These are phyloP conservation scores for Curvularia sp. DNA, from an alignment of 2,329 filamentous ascomycete genomes.

Conservation along the genomic window DNA sequence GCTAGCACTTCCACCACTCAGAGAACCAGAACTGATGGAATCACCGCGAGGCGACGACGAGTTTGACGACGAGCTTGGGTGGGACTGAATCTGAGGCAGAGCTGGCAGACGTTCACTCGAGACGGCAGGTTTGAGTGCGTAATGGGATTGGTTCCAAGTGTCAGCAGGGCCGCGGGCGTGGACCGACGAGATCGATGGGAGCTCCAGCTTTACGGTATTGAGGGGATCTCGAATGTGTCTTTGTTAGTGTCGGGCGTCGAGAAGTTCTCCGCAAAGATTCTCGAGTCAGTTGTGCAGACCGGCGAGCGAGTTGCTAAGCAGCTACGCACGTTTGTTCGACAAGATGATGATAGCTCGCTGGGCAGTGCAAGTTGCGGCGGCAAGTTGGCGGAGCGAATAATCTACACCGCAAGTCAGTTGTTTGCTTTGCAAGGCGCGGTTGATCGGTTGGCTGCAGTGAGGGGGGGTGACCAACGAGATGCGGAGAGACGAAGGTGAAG, in stretches of 20 bases:
- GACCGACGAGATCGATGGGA: constrained; percentile 84
- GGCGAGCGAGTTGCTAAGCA: constrained; percentile 31
- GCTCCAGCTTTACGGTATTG: constrained; percentile 91
- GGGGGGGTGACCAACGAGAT: constrained; percentile 30
- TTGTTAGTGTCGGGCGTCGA: constrained; percentile 15
- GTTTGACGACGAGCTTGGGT: constrained; percentile 70
- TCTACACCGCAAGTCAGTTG: constrained; percentile 48
- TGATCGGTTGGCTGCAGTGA: constrained; percentile 29
- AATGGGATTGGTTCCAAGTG: constrained; percentile 73
- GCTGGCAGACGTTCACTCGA: constrained; percentile 78
- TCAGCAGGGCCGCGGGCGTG: constrained; percentile 80
- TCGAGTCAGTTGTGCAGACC: constrained; percentile 36
- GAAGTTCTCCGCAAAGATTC: constrained; percentile 23
- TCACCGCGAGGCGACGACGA: constrained; percentile 77
- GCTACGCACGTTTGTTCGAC: constrained; percentile 41
- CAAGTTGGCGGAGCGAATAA: constrained; percentile 26
- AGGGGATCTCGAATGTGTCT: constrained; percentile 20
- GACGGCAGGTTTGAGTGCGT: constrained; percentile 68
- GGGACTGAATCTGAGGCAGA: constrained; percentile 71
- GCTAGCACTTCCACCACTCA: constrained; percentile 58
- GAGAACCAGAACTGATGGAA: constrained; percentile 70
- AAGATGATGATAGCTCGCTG: constrained; percentile 32
- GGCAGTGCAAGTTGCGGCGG: constrained; percentile 38
- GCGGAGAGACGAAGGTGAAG: background rate
- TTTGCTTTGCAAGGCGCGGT: constrained; percentile 39